Conservation (phyloP, 2,329 filamentous ascomycete genomes). For the Colletotrichum agaves region DNA sequence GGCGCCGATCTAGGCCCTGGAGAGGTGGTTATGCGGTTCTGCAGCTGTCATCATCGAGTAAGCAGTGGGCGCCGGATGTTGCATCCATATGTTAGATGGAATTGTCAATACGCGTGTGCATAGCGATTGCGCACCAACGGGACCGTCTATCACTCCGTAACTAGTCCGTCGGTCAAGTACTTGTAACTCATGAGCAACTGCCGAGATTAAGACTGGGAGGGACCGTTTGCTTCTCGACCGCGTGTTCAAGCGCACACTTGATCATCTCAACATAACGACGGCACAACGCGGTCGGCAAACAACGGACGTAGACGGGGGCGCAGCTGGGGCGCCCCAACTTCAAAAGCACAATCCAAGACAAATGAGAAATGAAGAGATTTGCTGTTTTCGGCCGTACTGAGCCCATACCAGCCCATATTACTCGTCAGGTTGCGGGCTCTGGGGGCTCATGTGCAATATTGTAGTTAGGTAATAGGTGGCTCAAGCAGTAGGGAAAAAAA, state of each 20-base stretch:
- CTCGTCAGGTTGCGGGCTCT: slow-evolving; percentile 33
- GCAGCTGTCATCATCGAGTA: slow-evolving; percentile 30
- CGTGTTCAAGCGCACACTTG: background rate
- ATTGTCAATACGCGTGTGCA: slow-evolving; percentile 1
- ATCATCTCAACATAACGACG: background rate
- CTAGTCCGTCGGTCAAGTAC: background rate
- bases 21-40: slow-evolving; percentile 11
- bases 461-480: slow-evolving; percentile 24
- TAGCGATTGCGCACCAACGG: background rate
- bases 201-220: slow-evolving; percentile 12
- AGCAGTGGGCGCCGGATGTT: slow-evolving; percentile 10
- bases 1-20: slow-evolving; percentile 11
- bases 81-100: slow-evolving; percentile 18
- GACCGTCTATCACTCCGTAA: background rate
- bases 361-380: slow-evolving; percentile 18
- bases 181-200: background rate
- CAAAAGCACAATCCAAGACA: slow-evolving; percentile 16
- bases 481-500: background rate
- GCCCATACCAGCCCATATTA: slow-evolving; percentile 28
- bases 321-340: slow-evolving; percentile 7
- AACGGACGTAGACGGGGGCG: slow-evolving; percentile 26
- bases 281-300: slow-evolving; percentile 22
- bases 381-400: slow-evolving; percentile 26
- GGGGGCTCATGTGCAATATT: slow-evolving; percentile 16
- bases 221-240: background rate